phyloP scores from a whole-genome alignment of 1,284 basidiomycete species.

The Amylostereum chailletii region DNA sequence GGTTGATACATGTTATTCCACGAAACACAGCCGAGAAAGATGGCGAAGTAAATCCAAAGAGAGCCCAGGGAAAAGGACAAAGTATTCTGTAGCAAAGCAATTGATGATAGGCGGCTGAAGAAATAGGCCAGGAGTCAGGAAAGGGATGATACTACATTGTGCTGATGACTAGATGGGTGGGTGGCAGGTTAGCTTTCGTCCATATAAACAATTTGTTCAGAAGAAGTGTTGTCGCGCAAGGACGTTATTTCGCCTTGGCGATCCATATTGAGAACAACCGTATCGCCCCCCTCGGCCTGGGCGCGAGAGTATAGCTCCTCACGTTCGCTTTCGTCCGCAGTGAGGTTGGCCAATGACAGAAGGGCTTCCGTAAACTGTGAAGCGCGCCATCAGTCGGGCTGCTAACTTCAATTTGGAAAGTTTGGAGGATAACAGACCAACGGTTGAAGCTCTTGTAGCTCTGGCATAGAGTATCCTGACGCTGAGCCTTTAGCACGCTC shows the following conservation, averaged over 20 bases:
- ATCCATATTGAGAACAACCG: constrained; percentile 18
- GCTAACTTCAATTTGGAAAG: too few relatives aligned
- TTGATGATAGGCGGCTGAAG: too few relatives aligned
- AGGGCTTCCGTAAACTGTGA: constrained; percentile 41
- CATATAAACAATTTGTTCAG: constrained; percentile 7
- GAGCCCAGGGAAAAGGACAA: too few relatives aligned
- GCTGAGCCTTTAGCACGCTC: constrained; percentile 36
- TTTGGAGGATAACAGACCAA: constrained; percentile 13
- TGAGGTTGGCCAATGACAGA: constrained; percentile 48
- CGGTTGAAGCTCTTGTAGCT: constrained; percentile 26
- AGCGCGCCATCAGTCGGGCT: background rate
- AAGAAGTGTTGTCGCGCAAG: background rate
- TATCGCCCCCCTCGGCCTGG: constrained; percentile 35
- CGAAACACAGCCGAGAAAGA: too few relatives aligned
- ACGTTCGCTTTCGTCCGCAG: constrained; percentile 33
- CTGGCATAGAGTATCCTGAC: constrained; percentile 18
- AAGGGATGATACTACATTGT: background rate
- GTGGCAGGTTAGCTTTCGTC: constrained; percentile 8
- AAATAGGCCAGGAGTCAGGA: too few relatives aligned
- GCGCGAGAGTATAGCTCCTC: constrained; percentile 43
- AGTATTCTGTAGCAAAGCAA: too few relatives aligned
- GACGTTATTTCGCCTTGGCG: background rate
- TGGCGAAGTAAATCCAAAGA: too few relatives aligned
- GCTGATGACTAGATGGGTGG: background rate
- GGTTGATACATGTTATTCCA: too few relatives aligned